Base-by-base conservation (phyloP, 2,329 filamentous ascomycete species). In the Penicillium psychrosexuale region DNA sequence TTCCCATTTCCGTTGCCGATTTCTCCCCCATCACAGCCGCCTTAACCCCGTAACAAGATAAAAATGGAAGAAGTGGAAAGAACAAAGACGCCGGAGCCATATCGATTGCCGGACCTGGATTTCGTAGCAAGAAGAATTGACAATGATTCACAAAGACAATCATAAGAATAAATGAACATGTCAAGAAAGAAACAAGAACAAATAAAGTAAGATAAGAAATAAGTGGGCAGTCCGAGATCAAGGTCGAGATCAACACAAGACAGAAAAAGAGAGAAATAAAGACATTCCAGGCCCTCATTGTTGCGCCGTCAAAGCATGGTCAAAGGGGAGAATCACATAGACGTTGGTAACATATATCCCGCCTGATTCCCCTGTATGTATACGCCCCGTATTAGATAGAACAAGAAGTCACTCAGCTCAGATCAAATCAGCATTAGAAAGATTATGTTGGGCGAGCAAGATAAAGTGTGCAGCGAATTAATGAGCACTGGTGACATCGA, bases 291-390 rank as follows among this genome's bases (percentile, higher is more conserved):
- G 62, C 60, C 63, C 59, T 63, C 47, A 53, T 62, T 64, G 60
- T 66, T 67, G 66, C 69, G 70, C 70, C 70, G 56, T 66, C 57
- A 64, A 44, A 50, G 68, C 69, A 67, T 55, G 47, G 61, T 64
- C 59, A 54, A 65, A 8, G 60, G 60, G 56, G 59, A 51, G 60
- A 62, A 60, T 60, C 54, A 66, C 59, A 62, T 55, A 58, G 62
- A 62, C 58, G 56, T 60, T 56, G 60, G 57, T 64, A 62, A 65
- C 62, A 65, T 70, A 68, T 67, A 69, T 67, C 69, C 62, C 64
- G 60, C 63, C 62, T 58, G 59, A 59, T 62, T 62, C 56, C 59
- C 66, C 66, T 65, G 61, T 72, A 72, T 73, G 71, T 72, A 74
- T 71, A 71, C 62, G 66, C 66, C 40, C 66, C 64, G 53, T 63